Conservation (phyloP, 192 early-diverging fungal genomes). For the Umbelopsis vinacea region DNA sequence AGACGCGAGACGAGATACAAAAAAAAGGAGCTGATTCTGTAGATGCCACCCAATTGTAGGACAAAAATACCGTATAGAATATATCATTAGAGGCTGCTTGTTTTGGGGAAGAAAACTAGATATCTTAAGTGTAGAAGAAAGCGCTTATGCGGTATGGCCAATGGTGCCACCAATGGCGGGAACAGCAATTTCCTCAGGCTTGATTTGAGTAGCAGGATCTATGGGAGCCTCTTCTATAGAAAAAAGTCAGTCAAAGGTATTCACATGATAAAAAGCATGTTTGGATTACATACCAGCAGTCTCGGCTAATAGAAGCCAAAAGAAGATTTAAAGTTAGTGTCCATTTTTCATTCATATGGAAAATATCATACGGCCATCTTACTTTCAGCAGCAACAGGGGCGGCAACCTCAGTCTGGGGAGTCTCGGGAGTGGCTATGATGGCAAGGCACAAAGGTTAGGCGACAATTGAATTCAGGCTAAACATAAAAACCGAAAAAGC, state of each 20-base stretch:
- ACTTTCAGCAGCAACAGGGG: constrained; percentile 10
- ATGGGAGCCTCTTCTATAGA: not conserved
- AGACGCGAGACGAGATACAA: constrained; percentile 16
- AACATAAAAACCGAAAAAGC: too few species aligned
- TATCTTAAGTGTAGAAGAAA: constrained; percentile 7
- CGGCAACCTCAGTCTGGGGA: constrained; percentile 4
- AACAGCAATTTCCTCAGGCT: constrained; percentile 8
- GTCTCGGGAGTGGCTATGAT: constrained; percentile 8
- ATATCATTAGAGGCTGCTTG: constrained; percentile 16
- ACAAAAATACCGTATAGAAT: constrained; percentile 23
- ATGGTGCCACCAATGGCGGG: not conserved
- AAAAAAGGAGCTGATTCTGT: constrained; percentile 2
- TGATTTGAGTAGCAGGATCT: constrained; percentile 11
- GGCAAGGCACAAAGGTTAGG: not conserved
- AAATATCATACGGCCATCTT: not conserved
- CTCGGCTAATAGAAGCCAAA: not conserved
- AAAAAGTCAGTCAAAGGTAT: not conserved
- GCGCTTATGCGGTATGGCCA: not conserved
- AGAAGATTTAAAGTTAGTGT: not conserved
- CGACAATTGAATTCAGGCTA: not conserved
- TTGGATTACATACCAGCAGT: not conserved
- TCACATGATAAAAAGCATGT: not conserved
- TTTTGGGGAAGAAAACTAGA: constrained; percentile 13
- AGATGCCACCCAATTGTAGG: constrained; percentile 2
- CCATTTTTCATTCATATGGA: not conserved